Evolutionary conservation across 495 filamentous ascomycete species (phyloP), one percentile per base, ranked within the genome.

Genomic region (Aspergillus diversus): DNA sequence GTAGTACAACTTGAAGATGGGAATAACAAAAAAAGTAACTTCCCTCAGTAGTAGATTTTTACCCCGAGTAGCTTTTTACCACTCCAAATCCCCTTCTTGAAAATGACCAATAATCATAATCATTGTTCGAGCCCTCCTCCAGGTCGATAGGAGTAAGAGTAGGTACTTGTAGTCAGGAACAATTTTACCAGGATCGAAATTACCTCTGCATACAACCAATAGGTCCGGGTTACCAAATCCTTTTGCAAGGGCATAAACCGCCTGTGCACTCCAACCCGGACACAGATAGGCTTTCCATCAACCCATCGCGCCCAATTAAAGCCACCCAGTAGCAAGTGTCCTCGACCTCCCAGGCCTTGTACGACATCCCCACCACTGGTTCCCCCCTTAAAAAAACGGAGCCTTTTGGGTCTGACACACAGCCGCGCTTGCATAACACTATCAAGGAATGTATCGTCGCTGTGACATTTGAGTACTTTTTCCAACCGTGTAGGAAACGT

Each of bases 401-500:
- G 57, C 55, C 59, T 66, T 59, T 71, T 69, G 67, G n/a, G 67
- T 63, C 59, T 72, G 63, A 72, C 65, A 72, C 69, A 67, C 69
- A 64, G 64, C 69, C 69, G 69, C 65, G 67, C 69, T 68, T 72
- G 69, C 67, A 69, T 69, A 63, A 66, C 66, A 65, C 63, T 66
- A 66, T 69, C 69, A 66, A 72, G 63, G 67, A 68, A 71, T 61
- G 66, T 68, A 65, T 64, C 57, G 63, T 64, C 54, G 63, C 64
- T 65, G 55, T 63, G 55, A 64, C 66, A 60, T 35, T 68, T 65
- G 69, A 67, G 60, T 66, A 63, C 65, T 57, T 64, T 61, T 27
- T 52, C 55, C 57, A 57, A 60, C 58, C 69, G 69, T 69, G 64
- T 63, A 60, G 61, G 57, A 63, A 46, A 63, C 56, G 32, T 35